phyloP scores from a whole-genome alignment of 768 basidiomycete genomes.

The Cystoderma amianthinum region DNA sequence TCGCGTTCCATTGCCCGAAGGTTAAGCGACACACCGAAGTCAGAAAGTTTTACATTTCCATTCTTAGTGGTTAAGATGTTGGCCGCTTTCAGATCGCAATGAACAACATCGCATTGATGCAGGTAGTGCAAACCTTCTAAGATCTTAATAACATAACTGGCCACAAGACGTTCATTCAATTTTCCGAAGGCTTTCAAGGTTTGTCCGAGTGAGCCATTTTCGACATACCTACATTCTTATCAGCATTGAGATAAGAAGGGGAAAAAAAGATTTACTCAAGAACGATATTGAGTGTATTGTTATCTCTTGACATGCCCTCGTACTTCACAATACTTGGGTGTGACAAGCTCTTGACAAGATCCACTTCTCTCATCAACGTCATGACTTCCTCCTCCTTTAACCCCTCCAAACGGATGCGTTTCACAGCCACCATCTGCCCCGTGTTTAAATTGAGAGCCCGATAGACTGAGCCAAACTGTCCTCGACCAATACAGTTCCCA shows the following conservation, averaged over 20 bases:
- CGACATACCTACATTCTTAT: slow-evolving; percentile 64
- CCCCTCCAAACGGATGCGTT: slow-evolving; percentile 87
- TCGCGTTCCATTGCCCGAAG: slow-evolving; percentile 85
- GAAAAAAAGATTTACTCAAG: slow-evolving; percentile 67
- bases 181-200: slow-evolving; percentile 92
- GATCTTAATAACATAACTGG: slow-evolving; percentile 93
- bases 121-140: slow-evolving; percentile 93
- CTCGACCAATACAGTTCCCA: slow-evolving; percentile 94
- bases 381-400: slow-evolving; percentile 86
- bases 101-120: slow-evolving; percentile 84
- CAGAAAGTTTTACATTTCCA: slow-evolving; percentile 94
- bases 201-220: slow-evolving; percentile 93
- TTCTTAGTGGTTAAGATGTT: slow-evolving; percentile 99
- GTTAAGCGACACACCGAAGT: slow-evolving; percentile 97
- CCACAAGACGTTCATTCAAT: slow-evolving; percentile 87
- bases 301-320: slow-evolving; percentile 90
- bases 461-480: slow-evolving; percentile 96
- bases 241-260: slow-evolving; percentile 9
- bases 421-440: slow-evolving; percentile 99
- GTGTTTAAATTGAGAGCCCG: slow-evolving; percentile 89
- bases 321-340: slow-evolving; percentile 98
- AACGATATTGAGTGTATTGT: slow-evolving; percentile 84
- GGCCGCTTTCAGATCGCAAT: slow-evolving; percentile 97
- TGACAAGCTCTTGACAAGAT: slow-evolving; percentile 81
- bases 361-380: slow-evolving; percentile 92